Percentiles rank a stretch among this genome's conserved stretches.
Conservation (phyloP, 202 grass and related monocot species). For the Setaria viridis region DNA sequence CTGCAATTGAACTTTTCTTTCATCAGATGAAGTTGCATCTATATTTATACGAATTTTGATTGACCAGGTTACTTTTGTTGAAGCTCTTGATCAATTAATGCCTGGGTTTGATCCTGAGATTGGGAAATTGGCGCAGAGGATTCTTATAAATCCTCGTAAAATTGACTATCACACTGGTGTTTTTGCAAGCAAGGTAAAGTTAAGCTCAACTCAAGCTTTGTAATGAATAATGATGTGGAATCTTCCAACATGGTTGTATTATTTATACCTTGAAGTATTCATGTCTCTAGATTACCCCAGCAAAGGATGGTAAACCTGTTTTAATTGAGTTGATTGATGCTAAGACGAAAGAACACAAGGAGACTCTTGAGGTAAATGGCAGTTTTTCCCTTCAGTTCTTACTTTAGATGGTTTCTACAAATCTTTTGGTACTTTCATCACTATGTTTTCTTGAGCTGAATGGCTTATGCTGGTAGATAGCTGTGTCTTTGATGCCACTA, state of each 20-base stretch:
- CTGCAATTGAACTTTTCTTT: slow-evolving; percentile 23
- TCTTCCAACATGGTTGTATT: slow-evolving; percentile 3
- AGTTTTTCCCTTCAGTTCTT: not conserved
- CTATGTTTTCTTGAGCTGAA: slow-evolving; percentile 25
- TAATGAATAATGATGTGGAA: not conserved
- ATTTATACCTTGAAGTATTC: slow-evolving; percentile 35
- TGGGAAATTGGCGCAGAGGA: slow-evolving; percentile 86
- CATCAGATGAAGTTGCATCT: slow-evolving; percentile 26
- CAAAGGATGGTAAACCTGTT: slow-evolving; percentile 89
- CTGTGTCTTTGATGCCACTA: not conserved
- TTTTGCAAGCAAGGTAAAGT: slow-evolving; percentile 96
- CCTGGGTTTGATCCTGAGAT: slow-evolving; percentile 98
- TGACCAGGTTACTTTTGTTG: slow-evolving; percentile 90
- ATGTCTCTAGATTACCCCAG: slow-evolving; percentile 58
- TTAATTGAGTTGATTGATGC: slow-evolving; percentile 95
- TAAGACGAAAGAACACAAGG: slow-evolving; percentile 90
- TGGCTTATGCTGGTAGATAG: slow-evolving; percentile 4
- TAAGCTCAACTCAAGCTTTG: slow-evolving; percentile 29
- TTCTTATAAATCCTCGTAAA: slow-evolving; percentile 93
- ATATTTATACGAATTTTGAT: slow-evolving; percentile 10
- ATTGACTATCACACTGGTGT: slow-evolving; percentile 90
- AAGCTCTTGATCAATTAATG: slow-evolving; percentile 97
- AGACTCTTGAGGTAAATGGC: slow-evolving; percentile 74
- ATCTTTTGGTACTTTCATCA: slow-evolving; percentile 7
- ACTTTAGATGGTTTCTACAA: not conserved